Conservation (phyloP, 352 stramenopile genomes). For the Stephanocyclus meneghinianus region DNA sequence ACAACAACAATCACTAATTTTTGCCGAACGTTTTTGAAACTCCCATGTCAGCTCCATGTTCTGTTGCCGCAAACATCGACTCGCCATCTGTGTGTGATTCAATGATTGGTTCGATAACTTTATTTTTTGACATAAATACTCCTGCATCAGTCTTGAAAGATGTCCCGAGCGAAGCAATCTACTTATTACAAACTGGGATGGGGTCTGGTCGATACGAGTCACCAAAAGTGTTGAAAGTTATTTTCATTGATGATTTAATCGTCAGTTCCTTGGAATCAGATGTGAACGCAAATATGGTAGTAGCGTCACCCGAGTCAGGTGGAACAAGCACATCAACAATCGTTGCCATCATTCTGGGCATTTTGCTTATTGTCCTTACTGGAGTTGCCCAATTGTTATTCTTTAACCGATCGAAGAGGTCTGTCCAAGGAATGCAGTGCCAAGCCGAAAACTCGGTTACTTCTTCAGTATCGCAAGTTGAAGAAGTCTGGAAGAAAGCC, state of each 20-base stretch:
- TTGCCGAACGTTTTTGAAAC: not conserved
- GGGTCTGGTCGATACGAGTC: slow-evolving; percentile 30
- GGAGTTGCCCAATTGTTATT: slow-evolving; percentile 5
- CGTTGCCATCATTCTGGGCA: slow-evolving; percentile 18
- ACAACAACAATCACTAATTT: not conserved
- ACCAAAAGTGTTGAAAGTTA: slow-evolving; percentile 29
- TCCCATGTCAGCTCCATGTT: slow-evolving; percentile 26
- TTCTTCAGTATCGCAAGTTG: slow-evolving; percentile 1
- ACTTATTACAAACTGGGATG: slow-evolving; percentile 36
- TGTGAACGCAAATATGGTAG: not conserved
- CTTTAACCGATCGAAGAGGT: slow-evolving; percentile 6
- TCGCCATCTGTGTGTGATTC: slow-evolving; percentile 38
- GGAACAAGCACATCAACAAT: slow-evolving; percentile 3
- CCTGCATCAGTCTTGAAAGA: not conserved
- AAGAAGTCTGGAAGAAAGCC: slow-evolving; percentile 28
- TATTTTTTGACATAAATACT: slow-evolving; percentile 23
- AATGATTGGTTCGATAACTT: slow-evolving; percentile 39
- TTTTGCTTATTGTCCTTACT: slow-evolving; percentile 12
- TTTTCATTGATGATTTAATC: slow-evolving; percentile 39
- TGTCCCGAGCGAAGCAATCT: slow-evolving; percentile 27
- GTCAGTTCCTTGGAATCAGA: slow-evolving; percentile 13
- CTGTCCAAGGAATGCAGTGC: not conserved
- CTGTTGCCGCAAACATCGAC: slow-evolving; percentile 27
- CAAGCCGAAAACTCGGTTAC: not conserved
- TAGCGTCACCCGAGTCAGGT: slow-evolving; percentile 7